Conservation (phyloP, 2,329 filamentous ascomycete species). For the Cercospora nicotianae region DNA sequence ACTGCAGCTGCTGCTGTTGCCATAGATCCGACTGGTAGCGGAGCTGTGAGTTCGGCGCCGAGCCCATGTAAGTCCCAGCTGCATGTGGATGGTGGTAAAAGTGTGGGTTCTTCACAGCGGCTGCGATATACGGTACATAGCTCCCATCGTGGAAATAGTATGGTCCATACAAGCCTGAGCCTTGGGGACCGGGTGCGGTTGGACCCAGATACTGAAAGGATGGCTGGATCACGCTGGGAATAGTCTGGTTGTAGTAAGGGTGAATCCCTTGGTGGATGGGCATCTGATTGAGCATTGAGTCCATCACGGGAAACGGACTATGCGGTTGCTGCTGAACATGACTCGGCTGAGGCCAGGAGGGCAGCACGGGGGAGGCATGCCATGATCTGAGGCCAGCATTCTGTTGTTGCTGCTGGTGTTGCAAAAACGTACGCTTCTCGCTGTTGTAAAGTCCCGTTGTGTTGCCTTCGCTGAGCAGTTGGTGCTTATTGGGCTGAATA, state of each 20-base stretch:
- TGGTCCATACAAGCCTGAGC: constrained; percentile 58
- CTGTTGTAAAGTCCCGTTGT: constrained; percentile 37
- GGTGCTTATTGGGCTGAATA: constrained; percentile 65
- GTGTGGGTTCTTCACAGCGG: constrained; percentile 56
- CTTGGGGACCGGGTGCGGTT: constrained; percentile 58
- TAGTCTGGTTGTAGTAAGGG: constrained; percentile 47
- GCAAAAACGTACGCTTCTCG: constrained; percentile 34
- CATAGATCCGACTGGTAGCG: constrained; percentile 25
- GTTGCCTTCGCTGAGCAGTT: constrained; percentile 57
- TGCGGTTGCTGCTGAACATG: constrained; percentile 26
- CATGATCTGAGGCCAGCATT: constrained; percentile 21
- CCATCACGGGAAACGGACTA: constrained; percentile 51
- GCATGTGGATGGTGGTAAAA: constrained; percentile 39
- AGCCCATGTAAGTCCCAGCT: constrained; percentile 20
- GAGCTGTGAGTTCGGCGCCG: constrained; percentile 26
- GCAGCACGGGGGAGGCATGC: constrained; percentile 10
- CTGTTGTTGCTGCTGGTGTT: constrained; percentile 35
- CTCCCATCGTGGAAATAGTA: constrained; percentile 63
- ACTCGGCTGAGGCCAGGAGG: constrained; percentile 6
- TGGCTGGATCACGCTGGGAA: constrained; percentile 61
- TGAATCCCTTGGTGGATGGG: constrained; percentile 42
- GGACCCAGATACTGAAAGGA: constrained; percentile 60
- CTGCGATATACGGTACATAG: constrained; percentile 60
- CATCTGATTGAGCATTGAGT: constrained; percentile 62
- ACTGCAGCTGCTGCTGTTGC: constrained; percentile 25